A percentile compares a stretch with the other conserved stretches of the same genome.
phyloP scores from a whole-genome alignment of 805 yeast species.

The Schwanniomyces yamadae region DNA sequence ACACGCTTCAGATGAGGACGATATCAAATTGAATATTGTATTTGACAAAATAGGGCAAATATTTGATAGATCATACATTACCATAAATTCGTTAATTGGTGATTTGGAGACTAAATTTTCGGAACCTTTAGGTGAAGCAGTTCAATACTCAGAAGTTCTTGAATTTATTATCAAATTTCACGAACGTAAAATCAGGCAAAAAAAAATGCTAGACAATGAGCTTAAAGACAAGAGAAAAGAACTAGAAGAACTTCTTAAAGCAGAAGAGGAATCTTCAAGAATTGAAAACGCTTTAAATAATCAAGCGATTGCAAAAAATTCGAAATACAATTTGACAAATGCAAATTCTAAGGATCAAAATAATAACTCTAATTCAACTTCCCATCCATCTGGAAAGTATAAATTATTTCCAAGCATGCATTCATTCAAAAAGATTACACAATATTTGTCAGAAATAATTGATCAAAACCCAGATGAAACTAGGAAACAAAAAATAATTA shows the following conservation, averaged over 20 bases:
- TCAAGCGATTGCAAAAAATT: slow-evolving; percentile 20
- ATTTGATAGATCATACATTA: slow-evolving; percentile 63
- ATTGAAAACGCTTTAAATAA: slow-evolving; percentile 24
- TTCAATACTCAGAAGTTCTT: slow-evolving; percentile 59
- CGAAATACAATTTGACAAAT: slow-evolving; percentile 20
- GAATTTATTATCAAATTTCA: slow-evolving; percentile 61
- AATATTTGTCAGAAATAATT: slow-evolving; percentile 54
- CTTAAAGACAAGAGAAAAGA: slow-evolving; percentile 31
- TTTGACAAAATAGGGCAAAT: slow-evolving; percentile 85
- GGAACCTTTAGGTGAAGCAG: slow-evolving; percentile 72
- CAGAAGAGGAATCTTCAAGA: slow-evolving; percentile 29
- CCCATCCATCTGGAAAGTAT: slow-evolving; percentile 33
- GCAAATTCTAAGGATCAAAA: slow-evolving; percentile 2
- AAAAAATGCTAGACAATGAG: slow-evolving; percentile 30
- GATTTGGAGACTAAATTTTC: slow-evolving; percentile 58
- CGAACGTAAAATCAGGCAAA: slow-evolving; percentile 35
- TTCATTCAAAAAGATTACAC: slow-evolving; percentile 48
- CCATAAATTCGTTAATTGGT: slow-evolving; percentile 51
- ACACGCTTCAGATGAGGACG: slow-evolving; percentile 19
- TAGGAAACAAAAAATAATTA: slow-evolving; percentile 51
- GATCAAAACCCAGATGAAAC: slow-evolving; percentile 68
- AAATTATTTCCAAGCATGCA: slow-evolving; percentile 52
- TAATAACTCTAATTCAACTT: slow-evolving; percentile 9
- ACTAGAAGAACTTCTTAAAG: slow-evolving; percentile 25
- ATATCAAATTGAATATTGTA: slow-evolving; percentile 30